These are phyloP conservation scores for Cystobasidium slooffiae DNA, from an alignment of 1,284 basidiomycete species.

Conservation along the genomic window DNA sequence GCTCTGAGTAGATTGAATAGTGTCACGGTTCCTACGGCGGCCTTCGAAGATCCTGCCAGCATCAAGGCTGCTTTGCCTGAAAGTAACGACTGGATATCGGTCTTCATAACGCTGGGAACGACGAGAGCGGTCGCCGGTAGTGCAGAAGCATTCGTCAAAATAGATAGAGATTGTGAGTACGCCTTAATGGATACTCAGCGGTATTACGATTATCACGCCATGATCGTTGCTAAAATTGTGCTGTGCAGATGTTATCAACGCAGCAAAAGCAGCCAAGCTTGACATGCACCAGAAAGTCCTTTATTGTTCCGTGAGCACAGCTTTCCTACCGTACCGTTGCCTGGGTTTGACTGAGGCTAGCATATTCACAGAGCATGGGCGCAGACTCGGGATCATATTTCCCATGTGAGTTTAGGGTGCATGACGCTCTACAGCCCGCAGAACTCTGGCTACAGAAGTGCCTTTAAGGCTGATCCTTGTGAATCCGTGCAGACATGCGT, in stretches of 20 bases:
- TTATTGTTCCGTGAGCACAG: conserved; percentile 66
- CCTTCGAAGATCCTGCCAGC: conserved; percentile 45
- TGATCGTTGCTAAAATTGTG: not conserved
- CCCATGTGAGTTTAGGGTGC: conserved; percentile 57
- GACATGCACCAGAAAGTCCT: conserved; percentile 66
- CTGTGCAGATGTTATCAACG: conserved; percentile 65
- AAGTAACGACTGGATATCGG: conserved; percentile 8
- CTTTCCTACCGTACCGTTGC: conserved; percentile 59
- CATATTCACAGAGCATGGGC: conserved; percentile 61
- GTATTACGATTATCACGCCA: not conserved
- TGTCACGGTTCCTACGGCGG: conserved; percentile 69
- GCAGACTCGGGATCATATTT: conserved; percentile 63
- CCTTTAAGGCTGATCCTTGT: not conserved
- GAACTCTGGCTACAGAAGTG: not conserved
- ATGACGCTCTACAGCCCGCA: not conserved
- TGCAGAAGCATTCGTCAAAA: conserved; percentile 69
- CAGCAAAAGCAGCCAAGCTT: conserved; percentile 67
- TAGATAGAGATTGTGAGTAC: conserved; percentile 68
- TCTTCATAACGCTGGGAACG: conserved; percentile 63
- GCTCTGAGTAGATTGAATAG: conserved; percentile 63
- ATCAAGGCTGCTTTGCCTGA: conserved; percentile 68
- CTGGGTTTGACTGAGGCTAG: conserved; percentile 59
- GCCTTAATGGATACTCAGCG: too few relatives aligned
- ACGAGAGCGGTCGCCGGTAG: conserved; percentile 67
- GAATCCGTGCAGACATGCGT: conserved; percentile 51